Base-by-base conservation (phyloP, 2,329 filamentous ascomycete genomes). In the Sclerotinia nivalis region DNA sequence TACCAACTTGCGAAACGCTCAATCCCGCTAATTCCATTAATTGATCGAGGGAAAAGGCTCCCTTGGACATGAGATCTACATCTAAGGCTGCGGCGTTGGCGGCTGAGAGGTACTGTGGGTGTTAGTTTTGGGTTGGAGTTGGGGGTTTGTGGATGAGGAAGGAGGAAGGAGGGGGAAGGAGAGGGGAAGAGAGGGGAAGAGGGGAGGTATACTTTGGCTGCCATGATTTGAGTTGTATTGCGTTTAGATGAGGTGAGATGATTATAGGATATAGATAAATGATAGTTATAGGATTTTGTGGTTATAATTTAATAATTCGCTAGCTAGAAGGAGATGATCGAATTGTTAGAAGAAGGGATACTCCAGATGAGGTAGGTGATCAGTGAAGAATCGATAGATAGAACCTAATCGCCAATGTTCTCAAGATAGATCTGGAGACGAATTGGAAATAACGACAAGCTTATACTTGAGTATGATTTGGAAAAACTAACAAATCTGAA, bases 21-120 rank as follows among this genome's bases (percentile, higher is more conserved):
- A 99, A 85, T 0, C 96, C 96, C 56, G 96, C 96, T 10, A 99
- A 83, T 79, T 98, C 96, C 96, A 99, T 98, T 62, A 99, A 84
- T 81, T 99, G 96, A 78, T 98, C 96, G 69, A 99, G 87, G 15
- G 93, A 97, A 82, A 97, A 99, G 12, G 92, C 93, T 0, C 89
- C 88, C 15, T 88, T 87, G 78, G 88, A 92, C 94, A 99, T 98
- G 72, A 99, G 89, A 79, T 99, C 95, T 80, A 92, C 90, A 79
- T 99, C 96, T 25, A 99, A 87, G 61, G 93, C 91, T 0, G 92
- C 91, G 0, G 96, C 96, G 73, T 93, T 92, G 81, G 96, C 93
- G 55, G 95, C 90, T 13, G 90, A 91, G 37, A 99, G 86, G 37
- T 93, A 97, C 93, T 96, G 68, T 13, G 55, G 43, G 40, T 25